Evolutionary conservation across 2,329 filamentous ascomycete species (phyloP), one percentile per base, ranked within the genome.

Genomic region (Diplodia seriata): DNA sequence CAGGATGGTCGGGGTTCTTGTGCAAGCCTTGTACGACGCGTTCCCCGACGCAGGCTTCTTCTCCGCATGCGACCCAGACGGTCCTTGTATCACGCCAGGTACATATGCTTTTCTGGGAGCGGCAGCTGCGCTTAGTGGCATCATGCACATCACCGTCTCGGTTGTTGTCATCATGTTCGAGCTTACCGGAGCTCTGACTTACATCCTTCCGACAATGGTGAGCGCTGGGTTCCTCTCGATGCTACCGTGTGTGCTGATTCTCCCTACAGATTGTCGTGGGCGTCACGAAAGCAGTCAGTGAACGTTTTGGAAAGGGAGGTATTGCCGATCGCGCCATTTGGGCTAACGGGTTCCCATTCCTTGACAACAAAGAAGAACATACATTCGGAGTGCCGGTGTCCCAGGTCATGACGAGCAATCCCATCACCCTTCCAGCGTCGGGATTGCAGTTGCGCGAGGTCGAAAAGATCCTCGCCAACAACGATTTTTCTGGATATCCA

Each of bases 91-190:
- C 73, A 99, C 95, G 0, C 95, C 95, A 0, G 95, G 95, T 11
- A 98, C 95, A 0, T 99, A 99, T 76, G 95, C 95, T 7, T 97
- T 99, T 73, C 85, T 99, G 0, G 95, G 95, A 51, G 95, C 95
- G 5, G 95, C 90, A 0, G 94, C 95, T 1, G 92, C 95, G 0
- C 84, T 99, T 29, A 94, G 91, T 77, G 95, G 95, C 11, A 97
- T 98, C 75, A 99, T 98, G 94, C 95, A 98, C 79, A 91, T 99
- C 70, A 97, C 94, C 0, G 89, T 99, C 18, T 96, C 94, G 0
- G 93, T 99, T 11, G 94, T 97, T 2, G 95, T 99, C 74, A 99
- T 99, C 79, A 98, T 99, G 95, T 98, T 98, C 75, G 95, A 99
- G 80, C 86, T 99, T 59, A 99, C 95, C 0, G 95, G 95, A n/a